Conservation (phyloP, 1,284 basidiomycete species). For the Ceratobasidium sp. region DNA sequence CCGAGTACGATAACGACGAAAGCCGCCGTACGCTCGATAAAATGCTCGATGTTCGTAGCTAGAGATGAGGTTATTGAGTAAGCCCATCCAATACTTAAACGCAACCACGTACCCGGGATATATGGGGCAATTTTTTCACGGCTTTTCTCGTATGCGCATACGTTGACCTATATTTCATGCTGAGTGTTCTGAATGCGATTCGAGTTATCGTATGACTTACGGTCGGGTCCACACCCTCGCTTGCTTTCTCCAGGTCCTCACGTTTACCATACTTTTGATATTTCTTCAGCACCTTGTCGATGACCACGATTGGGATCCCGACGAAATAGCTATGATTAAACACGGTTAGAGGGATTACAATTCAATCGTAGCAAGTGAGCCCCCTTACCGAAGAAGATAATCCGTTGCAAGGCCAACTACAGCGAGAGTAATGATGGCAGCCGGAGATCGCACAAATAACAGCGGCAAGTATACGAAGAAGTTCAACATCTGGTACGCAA, state of each 20-base stretch:
- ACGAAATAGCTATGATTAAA: slow-evolving; percentile 25
- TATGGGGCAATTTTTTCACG: slow-evolving; percentile 29
- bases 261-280: background rate
- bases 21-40: slow-evolving; percentile 55
- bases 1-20: slow-evolving; percentile 56
- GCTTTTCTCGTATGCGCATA: slow-evolving; percentile 25
- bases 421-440: slow-evolving; percentile 49
- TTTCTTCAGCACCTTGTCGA: slow-evolving; percentile 16
- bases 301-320: background rate
- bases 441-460: slow-evolving; percentile 49
- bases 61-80: background rate
- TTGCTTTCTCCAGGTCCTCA: slow-evolving; percentile 11
- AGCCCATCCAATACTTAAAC: background rate
- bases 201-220: background rate
- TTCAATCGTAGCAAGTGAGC: background rate
- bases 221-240: slow-evolving; percentile 19
- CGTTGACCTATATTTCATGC: background rate
- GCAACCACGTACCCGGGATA: slow-evolving; percentile 49
- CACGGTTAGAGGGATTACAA: background rate
- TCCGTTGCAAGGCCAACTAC: slow-evolving; percentile 48
- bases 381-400: slow-evolving; percentile 44
- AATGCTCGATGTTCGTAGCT: slow-evolving; percentile 58
- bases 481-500: slow-evolving; percentile 49
- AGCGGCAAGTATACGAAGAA: slow-evolving; percentile 54
- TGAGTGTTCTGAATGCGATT: background rate